Conservation (phyloP, 1,284 basidiomycete genomes). For the Papiliotrema flavescens region DNA sequence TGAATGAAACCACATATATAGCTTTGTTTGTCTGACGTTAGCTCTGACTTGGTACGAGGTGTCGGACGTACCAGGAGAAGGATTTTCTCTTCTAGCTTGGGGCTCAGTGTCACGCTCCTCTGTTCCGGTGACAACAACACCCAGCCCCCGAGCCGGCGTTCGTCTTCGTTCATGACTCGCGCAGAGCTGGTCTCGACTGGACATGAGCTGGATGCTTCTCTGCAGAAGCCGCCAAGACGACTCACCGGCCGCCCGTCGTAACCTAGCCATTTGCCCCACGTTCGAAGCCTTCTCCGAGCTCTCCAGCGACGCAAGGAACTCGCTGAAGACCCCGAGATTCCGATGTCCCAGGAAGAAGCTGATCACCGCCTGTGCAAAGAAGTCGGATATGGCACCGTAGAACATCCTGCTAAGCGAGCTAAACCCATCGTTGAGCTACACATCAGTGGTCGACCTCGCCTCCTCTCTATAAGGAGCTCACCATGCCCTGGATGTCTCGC, state of each 20-base stretch:
- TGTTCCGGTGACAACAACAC: slow-evolving; percentile 82
- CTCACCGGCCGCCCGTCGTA: slow-evolving; percentile 74
- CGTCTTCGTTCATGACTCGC: slow-evolving; percentile 75
- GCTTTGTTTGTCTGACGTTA: slow-evolving; percentile 57
- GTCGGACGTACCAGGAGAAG: slow-evolving; percentile 65
- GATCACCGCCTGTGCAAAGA: slow-evolving; percentile 92
- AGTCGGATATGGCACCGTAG: slow-evolving; percentile 69
- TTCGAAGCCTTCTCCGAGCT: slow-evolving; percentile 80
- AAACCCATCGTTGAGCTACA: slow-evolving; percentile 68
- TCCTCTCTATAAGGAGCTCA: slow-evolving; percentile 48
- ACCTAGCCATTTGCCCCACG: slow-evolving; percentile 77
- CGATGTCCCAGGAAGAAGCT: slow-evolving; percentile 85
- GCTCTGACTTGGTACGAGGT: background rate
- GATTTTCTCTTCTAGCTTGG: slow-evolving; percentile 89
- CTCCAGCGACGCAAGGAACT: slow-evolving; percentile 79
- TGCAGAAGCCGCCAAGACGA: background rate
- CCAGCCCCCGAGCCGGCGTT: slow-evolving; percentile 80
- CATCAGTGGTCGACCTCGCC: background rate
- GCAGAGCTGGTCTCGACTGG: slow-evolving; percentile 73
- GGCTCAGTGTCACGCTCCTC: slow-evolving; percentile 64
- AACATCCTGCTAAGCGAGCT: slow-evolving; percentile 76
- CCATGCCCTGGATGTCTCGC: slow-evolving; percentile 81
- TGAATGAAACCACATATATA: slow-evolving; percentile 72
- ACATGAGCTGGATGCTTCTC: slow-evolving; percentile 4
- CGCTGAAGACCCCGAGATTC: slow-evolving; percentile 77